Conservation (phyloP, 2,329 filamentous ascomycete species). For the Diplocarpon rosae region DNA sequence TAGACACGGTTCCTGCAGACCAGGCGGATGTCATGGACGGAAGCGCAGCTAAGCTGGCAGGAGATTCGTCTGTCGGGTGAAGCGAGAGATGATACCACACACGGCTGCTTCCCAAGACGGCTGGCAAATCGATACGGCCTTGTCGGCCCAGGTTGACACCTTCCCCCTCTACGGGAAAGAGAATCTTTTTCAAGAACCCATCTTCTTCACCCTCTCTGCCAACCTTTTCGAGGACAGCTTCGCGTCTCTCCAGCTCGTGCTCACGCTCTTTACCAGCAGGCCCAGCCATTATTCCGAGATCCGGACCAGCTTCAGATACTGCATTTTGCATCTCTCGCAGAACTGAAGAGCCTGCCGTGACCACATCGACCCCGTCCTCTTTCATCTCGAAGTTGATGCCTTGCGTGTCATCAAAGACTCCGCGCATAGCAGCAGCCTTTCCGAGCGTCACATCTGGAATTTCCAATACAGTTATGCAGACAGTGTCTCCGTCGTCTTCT, state of each 20-base stretch:
- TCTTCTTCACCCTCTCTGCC: conserved; percentile 72
- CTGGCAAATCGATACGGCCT: conserved; percentile 68
- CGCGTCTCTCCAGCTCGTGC: conserved; percentile 68
- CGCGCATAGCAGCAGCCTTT: conserved; percentile 80
- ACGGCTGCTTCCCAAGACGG: conserved; percentile 69
- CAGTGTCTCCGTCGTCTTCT: conserved; percentile 70
- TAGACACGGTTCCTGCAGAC: conserved; percentile 87
- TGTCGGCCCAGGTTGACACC: conserved; percentile 71
- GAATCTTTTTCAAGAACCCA: conserved; percentile 68
- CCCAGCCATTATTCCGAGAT: conserved; percentile 65
- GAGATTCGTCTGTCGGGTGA: conserved; percentile 81
- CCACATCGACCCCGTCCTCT: conserved; percentile 76
- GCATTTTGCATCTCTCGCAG: conserved; percentile 79
- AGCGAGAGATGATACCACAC: conserved; percentile 91
- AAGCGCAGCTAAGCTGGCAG: conserved; percentile 61
- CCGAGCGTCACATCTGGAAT: conserved; percentile 69
- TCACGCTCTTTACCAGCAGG: conserved; percentile 61
- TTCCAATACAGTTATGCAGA: conserved; percentile 81
- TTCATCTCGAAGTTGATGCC: conserved; percentile 98
- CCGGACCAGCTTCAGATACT: conserved; percentile 62
- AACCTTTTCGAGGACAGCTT: conserved; percentile 76
- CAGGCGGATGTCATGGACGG: conserved; percentile 69
- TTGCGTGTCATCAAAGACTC: conserved; percentile 81
- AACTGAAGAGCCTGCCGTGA: conserved; percentile 66
- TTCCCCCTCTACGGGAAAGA: conserved; percentile 67